Percentiles rank a stretch among this genome's conserved stretches.
Evolutionary conservation across 345 rosid genomes (phyloP).

Genomic region (Sapria himalayana): DNA sequence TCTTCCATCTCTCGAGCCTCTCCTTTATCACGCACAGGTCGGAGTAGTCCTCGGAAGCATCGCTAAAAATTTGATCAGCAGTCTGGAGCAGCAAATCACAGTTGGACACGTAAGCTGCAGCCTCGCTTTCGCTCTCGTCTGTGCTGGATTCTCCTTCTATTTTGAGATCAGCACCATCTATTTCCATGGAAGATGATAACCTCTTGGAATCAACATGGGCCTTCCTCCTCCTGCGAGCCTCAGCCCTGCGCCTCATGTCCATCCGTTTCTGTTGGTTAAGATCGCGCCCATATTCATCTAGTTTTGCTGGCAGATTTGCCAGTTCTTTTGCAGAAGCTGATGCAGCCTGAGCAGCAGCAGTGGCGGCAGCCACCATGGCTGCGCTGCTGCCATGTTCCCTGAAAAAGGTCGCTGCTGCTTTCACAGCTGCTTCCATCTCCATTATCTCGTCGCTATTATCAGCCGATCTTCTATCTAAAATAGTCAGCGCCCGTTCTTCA

Average conservation of each 20-base stretch:
- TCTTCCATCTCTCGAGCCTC: slow-evolving; percentile 75
- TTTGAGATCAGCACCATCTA: slow-evolving; percentile 34
- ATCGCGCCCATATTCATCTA: slow-evolving; percentile 97
- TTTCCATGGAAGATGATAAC: slow-evolving; percentile 44
- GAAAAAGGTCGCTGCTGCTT: slow-evolving; percentile 52
- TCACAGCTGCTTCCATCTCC: slow-evolving; percentile 67
- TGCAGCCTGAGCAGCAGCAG: slow-evolving; percentile 64
- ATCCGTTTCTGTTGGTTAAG: slow-evolving; percentile 62
- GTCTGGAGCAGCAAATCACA: slow-evolving; percentile 43
- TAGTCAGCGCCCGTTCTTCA: slow-evolving; percentile 48
- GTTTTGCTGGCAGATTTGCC: slow-evolving; percentile 34
- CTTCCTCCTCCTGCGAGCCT: slow-evolving; percentile 58
- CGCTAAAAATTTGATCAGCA: slow-evolving; percentile 67
- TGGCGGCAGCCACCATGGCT: slow-evolving; percentile 41
- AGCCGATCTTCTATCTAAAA: slow-evolving; percentile 60
- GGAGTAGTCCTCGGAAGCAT: slow-evolving; percentile 83
- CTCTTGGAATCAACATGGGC: slow-evolving; percentile 49
- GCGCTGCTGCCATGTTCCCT: slow-evolving; percentile 39
- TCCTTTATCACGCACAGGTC: slow-evolving; percentile 61
- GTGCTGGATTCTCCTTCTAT: slow-evolving; percentile 94
- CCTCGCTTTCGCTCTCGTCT: slow-evolving; percentile 90
- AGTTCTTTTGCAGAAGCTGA: slow-evolving; percentile 38
- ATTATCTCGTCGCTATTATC: slow-evolving; percentile 70
- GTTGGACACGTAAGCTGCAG: slow-evolving; percentile 52
- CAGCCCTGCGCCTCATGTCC: slow-evolving; percentile 63